A percentile compares a stretch with the other conserved stretches of the same genome.
These are phyloP conservation scores for Colletotrichum godetiae DNA, from an alignment of 2,329 filamentous ascomycete genomes.

Conservation along the genomic window DNA sequence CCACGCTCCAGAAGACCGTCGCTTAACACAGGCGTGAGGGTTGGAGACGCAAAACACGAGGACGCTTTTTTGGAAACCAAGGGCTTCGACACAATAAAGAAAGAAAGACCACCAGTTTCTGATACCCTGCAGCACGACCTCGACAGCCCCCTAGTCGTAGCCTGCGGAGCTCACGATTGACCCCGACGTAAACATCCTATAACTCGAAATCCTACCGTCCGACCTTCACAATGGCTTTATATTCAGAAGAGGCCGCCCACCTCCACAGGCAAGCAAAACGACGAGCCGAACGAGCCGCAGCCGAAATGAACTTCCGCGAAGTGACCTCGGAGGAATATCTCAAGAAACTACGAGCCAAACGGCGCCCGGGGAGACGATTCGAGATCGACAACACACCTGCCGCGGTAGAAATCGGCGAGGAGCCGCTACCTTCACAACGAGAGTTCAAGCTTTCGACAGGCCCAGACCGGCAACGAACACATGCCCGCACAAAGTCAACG, in stretches of 20 bases:
- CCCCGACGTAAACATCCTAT: background rate
- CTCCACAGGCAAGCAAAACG: conserved; percentile 27
- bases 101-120: too few relatives aligned
- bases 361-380: conserved; percentile 18
- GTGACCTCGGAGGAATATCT: conserved; percentile 31
- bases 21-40: background rate
- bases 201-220: background rate
- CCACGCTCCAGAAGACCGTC: background rate
- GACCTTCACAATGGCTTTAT: conserved; percentile 3
- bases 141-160: too few relatives aligned
- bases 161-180: background rate
- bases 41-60: background rate
- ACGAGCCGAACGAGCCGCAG: conserved; percentile 28
- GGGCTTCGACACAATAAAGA: background rate
- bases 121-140: background rate
- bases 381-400: conserved; percentile 20
- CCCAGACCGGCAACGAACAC: background rate
- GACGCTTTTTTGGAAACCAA: background rate
- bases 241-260: conserved; percentile 15
- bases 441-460: background rate
- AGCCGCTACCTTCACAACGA: background rate
- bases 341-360: conserved; percentile 15
- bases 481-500: background rate
- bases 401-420: conserved; percentile 23
- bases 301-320: conserved; percentile 24